Evolutionary conservation across 305 asterid species (phyloP), one percentile per base, ranked within the genome.

Genomic region (Fraxinus angustifolia): DNA sequence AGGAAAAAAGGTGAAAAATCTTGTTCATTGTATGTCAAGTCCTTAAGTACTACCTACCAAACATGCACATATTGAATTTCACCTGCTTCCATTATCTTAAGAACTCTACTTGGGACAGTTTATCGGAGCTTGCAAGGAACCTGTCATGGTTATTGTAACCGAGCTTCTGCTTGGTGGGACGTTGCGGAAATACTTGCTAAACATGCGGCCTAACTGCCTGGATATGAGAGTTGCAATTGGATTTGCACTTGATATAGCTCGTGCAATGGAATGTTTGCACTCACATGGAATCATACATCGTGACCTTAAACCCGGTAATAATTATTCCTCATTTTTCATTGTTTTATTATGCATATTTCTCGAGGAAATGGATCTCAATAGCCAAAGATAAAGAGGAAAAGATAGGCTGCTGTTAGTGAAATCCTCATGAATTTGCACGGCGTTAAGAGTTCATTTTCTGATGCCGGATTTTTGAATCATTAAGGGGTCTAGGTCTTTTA

Each of bases 61-160:
- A 19, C 6, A 8, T 19, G 6, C 7, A 2, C 16, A 7, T 21
- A 62, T 23, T 62, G 71, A 23, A 62, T 62, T 40, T 62, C 71
- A 62, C 70, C 19, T 60, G 70, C 70, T 60, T 21, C 30, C 33
- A 62, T 7, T 31, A 62, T 40, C 73, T 65, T 79, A 79, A 77
- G 12, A 74, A 28, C 14, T 60, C 35, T 4, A 79, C 19, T 40
- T 42, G 0, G 33, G 42, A 30, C 86, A 90, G 93, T 88, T 88
- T 77, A 90, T 90, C 26, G 93, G 93, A 84, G 91, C 90, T 85
- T 90, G 93, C 82, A 90, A 87, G 83, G 93, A 90, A 79, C 93
- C 91, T 40, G 85, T 87, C 56, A 87, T 85, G 93, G 93, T 90
- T 7, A 86, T 90, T 80, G 93, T 88, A 23, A 90, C 93, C 0